Base-by-base conservation (phyloP, 2,329 filamentous ascomycete species). In the Xylariaceae sp. region DNA sequence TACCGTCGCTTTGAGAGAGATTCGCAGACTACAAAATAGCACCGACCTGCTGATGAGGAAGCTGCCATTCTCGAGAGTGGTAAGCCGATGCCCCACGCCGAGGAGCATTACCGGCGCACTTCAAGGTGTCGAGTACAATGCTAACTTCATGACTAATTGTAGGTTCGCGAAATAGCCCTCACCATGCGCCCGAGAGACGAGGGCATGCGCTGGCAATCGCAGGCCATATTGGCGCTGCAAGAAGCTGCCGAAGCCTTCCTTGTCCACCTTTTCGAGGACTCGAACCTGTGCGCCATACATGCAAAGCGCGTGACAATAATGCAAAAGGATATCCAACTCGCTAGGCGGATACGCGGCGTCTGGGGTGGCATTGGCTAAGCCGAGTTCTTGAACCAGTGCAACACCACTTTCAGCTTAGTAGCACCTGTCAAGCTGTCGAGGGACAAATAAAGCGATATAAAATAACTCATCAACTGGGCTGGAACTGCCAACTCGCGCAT, bases 321-420 rank as follows among this genome's bases (percentile, higher is more conserved):
- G 90, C 92, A 94, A 74, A 96, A 96, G 77, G 94, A 97, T 74
- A 96, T 99, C 66, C 93, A 97, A 76, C 82, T 97, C 56, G 93
- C 93, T 16, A 79, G 89, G 66, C 78, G 89, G 62, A 92, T 93
- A 74, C 80, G 89, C 45, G 89, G 89, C 10, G 82, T 86, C 39
- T 92, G 88, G 88, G 89, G 86, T 40, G 88, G 88, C 4, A 64
- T 79, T 76, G 75, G 87, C 73, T 75, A 60, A 62, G 46, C 27
- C 35, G n/a, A 9, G 10, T 40, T 29, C 13, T 24, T 8, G 11
- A 32, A 8, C 27, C 27, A 39, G 35, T 8, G 20, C 24, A 41
- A n/a, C 16, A 29, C 48, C 21, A 27, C 18, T n/a, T 40, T 27
- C 26, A 15, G 35, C 50, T 52, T 13, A 20, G 5, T 18, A 10